phyloP scores from a whole-genome alignment of 805 yeast species.

The Hanseniaspora pseudoguilliermondii region DNA sequence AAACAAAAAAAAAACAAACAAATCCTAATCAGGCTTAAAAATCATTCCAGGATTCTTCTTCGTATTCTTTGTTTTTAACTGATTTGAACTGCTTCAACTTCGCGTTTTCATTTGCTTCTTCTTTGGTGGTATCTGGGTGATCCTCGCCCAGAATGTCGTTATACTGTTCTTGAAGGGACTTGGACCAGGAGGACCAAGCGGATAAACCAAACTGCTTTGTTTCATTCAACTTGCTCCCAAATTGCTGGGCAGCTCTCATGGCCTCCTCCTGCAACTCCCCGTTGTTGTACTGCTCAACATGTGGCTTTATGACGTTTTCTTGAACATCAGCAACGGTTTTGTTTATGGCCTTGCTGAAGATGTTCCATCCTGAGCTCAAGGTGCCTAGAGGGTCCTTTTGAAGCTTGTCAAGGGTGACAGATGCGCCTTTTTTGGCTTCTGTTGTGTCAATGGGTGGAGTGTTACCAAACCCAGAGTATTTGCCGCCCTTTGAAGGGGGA shows the following conservation, averaged over 20 bases:
- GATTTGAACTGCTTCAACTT: conserved; percentile 28
- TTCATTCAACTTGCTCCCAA: conserved; percentile 86
- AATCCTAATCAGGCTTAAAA: conserved; percentile 28
- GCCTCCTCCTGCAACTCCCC: conserved; percentile 75
- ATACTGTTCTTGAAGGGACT: conserved; percentile 28
- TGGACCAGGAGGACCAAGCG: conserved; percentile 49
- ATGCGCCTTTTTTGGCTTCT: conserved; percentile 18
- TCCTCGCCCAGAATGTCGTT: conserved; percentile 16
- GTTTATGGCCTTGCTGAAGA: conserved; percentile 73
- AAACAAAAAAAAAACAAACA: background rate
- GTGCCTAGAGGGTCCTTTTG: conserved; percentile 87
- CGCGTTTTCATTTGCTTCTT: conserved; percentile 28
- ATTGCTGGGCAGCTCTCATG: conserved; percentile 86
- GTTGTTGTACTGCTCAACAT: conserved; percentile 56
- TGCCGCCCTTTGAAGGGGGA: conserved; percentile 92
- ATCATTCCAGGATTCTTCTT: conserved; percentile 58
- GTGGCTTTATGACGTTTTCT: conserved; percentile 83
- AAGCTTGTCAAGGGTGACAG: conserved; percentile 51
- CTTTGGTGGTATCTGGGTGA: conserved; percentile 37
- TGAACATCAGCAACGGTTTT: conserved; percentile 77
- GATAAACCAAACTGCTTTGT: conserved; percentile 67
- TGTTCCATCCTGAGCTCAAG: conserved; percentile 83
- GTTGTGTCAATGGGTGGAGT: conserved; percentile 34
- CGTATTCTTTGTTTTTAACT: conserved; percentile 29
- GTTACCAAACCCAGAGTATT: conserved; percentile 82